Evolutionary conservation across 352 stramenopile species (phyloP), one percentile per base, ranked within the genome.

Genomic region (Lagenidium sp.): DNA sequence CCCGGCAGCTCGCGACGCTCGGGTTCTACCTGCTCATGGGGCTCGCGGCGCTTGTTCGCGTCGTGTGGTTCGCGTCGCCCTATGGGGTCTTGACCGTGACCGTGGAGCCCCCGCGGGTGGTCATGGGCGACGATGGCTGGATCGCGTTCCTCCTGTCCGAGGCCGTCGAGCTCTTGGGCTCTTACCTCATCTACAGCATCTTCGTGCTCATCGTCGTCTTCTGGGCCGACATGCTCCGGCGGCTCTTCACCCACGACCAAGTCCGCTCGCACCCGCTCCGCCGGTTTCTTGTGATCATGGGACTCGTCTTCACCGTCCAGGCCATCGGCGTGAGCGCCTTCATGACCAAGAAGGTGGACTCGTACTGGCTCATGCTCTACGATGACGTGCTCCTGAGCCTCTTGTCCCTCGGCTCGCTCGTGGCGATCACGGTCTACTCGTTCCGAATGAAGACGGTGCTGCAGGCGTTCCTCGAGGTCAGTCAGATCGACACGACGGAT

Each of bases 161-260:
- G 50, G 50, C 88, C 25, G 67, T 97, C 7, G 65, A 98, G 39
- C 83, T 90, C 24, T 44, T 94, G 6, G 95, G 95, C 32, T 96
- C 85, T 16, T 76, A 97, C 37, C 69, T 94, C n/a, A 69, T 98
- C 22, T 98, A 98, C 67, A 93, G 82, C 44, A 96, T 98, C 56
- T 98, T 98, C 52, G 95, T 98, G 50, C 78, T 98, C 15, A 97
- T 98, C 63, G 69, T 97, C 34, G 92, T 98, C 19, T 98, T 97
- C 68, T 98, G 95, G 95, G 90, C 95, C 5, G 91, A 98, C 61
- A 97, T 98, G 76, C 66, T 98, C 25, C 96, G 96, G 39, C 94
- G 95, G 7, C 67, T 85, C 15, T 87, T 85, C 54, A 82, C 77
- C 13, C 75, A 90, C 41, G 69, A 79, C 39, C 71, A 58, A 41